A percentile compares a stretch with the other conserved stretches of the same genome.
Evolutionary conservation across 208 protist genomes (phyloP).

Genomic region (Crithidia bombi): DNA sequence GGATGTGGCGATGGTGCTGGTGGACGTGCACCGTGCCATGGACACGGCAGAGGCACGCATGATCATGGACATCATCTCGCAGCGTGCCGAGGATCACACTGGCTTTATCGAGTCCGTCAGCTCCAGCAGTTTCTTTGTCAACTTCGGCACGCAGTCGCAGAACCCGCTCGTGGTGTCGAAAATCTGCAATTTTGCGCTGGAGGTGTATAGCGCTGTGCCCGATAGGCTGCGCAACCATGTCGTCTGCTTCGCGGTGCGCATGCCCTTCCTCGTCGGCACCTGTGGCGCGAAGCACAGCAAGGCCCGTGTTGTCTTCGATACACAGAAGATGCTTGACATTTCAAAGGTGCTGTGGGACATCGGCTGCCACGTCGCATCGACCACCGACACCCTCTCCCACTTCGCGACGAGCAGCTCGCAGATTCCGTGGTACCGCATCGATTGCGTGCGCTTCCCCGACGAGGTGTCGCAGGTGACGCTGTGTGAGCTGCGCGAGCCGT

Average conservation of each 20-base stretch:
- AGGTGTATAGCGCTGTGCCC: constrained; percentile 44
- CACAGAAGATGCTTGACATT: constrained; percentile 45
- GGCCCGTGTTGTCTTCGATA: constrained; percentile 47
- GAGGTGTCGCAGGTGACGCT: constrained; percentile 49
- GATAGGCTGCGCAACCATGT: constrained; percentile 40
- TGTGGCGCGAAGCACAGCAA: constrained; percentile 53
- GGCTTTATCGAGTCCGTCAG: constrained; percentile 66
- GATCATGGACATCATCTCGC: constrained; percentile 49
- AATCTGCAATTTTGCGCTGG: constrained; percentile 64
- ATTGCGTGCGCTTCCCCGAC: constrained; percentile 54
- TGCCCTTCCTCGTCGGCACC: constrained; percentile 74
- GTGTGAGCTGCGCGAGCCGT: constrained; percentile 52
- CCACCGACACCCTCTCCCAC: constrained; percentile 52
- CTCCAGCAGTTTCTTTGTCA: constrained; percentile 58
- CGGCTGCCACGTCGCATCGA: constrained; percentile 63
- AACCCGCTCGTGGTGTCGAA: constrained; percentile 63
- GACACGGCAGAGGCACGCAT: constrained; percentile 28
- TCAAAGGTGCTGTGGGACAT: constrained; percentile 58
- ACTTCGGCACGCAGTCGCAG: constrained; percentile 68
- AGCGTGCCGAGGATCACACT: constrained; percentile 38
- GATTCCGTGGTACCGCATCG: constrained; percentile 63
- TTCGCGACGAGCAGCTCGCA: constrained; percentile 41
- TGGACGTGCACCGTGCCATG: constrained; percentile 50
- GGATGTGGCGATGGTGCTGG: constrained; percentile 58
- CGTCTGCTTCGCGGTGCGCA: constrained; percentile 61